phyloP scores from a whole-genome alignment of 805 yeast species.

The Metschnikowia bowlesiae region DNA sequence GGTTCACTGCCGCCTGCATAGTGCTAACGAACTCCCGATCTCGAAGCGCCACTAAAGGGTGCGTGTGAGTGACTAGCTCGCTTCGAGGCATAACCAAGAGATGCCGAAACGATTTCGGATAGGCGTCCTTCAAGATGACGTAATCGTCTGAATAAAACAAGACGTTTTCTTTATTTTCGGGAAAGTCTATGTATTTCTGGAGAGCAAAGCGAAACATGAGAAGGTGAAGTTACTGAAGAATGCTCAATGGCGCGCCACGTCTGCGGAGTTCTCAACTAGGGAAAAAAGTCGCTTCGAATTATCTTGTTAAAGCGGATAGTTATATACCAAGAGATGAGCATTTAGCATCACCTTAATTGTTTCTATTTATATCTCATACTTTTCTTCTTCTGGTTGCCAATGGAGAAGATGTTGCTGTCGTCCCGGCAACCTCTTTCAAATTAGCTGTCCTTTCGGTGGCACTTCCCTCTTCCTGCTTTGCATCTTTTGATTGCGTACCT shows the following conservation, averaged over 20 bases:
- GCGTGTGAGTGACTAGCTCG: constrained; percentile 32
- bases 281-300: neutral
- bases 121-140: constrained; percentile 55
- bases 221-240: neutral
- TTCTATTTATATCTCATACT: constrained; percentile 1
- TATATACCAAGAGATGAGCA: neutral
- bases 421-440: neutral
- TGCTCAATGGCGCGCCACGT: neutral
- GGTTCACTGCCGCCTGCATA: constrained; percentile 31
- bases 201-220: constrained; percentile 48
- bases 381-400: constrained; percentile 13
- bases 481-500: constrained; percentile 1
- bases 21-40: constrained; percentile 23
- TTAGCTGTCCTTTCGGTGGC: neutral
- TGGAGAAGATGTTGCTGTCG: neutral
- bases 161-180: constrained; percentile 38
- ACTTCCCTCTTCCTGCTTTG: neutral
- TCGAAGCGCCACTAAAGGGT: constrained; percentile 51
- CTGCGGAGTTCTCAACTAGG: neutral
- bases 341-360: neutral
- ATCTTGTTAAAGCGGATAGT: neutral
- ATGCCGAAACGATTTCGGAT: constrained; percentile 62
- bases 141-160: constrained; percentile 48
- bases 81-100: constrained; percentile 57
- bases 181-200: constrained; percentile 44